A percentile compares a stretch with the other conserved stretches of the same genome.
Evolutionary conservation across 306 rosid species (phyloP).

Genomic region (Quercus berberidifolia): DNA sequence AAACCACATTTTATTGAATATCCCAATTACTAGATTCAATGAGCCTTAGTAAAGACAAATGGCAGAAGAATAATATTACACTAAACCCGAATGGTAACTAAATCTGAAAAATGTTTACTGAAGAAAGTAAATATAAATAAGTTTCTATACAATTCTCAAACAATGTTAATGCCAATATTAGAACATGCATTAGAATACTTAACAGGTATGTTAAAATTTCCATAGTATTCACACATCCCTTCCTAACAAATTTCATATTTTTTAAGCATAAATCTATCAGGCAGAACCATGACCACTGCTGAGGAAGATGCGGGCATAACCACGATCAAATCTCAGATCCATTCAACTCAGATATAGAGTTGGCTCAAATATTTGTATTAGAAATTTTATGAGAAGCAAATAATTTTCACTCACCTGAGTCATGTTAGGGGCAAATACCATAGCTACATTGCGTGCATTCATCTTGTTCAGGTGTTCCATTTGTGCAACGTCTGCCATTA

Average conservation of each 20-base stretch:
- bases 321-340: conserved; percentile 7
- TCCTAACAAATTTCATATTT: not conserved
- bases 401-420: conserved; percentile 67
- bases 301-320: conserved; percentile 1
- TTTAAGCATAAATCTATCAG: not conserved
- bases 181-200: not conserved
- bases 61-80: not conserved
- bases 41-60: not conserved
- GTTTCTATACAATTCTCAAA: not conserved
- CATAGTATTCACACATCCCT: not conserved
- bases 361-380: not conserved
- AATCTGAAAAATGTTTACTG: not conserved
- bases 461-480: conserved; percentile 88
- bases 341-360: not conserved
- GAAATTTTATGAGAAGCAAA: conserved; percentile 1
- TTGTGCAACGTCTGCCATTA: conserved; percentile 97
- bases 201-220: not conserved
- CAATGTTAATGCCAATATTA: not conserved
- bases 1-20: conserved; percentile 1
- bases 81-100: not conserved
- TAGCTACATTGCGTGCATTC: conserved; percentile 95
- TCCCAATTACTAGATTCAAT: not conserved
- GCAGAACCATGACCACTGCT: not conserved
- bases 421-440: conserved; percentile 99
- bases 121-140: not conserved